Percentiles rank a stretch among this genome's conserved stretches.
These are phyloP conservation scores for Neofusicoccum laricinum DNA, from an alignment of 2,329 filamentous ascomycete species.

Conservation along the genomic window DNA sequence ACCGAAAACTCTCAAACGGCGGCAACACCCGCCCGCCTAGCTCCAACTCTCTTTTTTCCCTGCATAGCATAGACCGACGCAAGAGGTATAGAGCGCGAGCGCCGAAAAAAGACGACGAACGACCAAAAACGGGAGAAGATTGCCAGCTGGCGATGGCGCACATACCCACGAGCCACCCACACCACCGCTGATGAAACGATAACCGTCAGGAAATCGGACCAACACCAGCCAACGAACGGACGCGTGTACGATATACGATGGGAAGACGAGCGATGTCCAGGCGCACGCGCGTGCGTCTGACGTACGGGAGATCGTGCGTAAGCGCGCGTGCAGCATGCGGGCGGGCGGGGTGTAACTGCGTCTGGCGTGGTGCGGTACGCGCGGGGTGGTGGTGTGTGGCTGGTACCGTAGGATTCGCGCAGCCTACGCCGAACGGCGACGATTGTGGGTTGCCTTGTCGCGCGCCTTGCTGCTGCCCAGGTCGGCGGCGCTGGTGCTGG, in stretches of 20 bases:
- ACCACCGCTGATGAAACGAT: background rate
- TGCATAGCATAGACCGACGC: no score
- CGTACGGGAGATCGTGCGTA: background rate
- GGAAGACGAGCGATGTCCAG: background rate
- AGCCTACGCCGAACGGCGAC: slow-evolving; percentile 3
- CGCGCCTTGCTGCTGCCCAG: background rate
- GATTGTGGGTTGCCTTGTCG: background rate
- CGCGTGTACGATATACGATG: background rate
- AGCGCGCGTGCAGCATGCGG: background rate
- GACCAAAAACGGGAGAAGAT: no score
- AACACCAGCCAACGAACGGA: background rate
- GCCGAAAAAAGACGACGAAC: no score
- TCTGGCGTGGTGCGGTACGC: background rate
- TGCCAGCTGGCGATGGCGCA: background rate
- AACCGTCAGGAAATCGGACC: background rate
- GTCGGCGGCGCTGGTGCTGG: background rate
- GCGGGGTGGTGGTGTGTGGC: background rate
- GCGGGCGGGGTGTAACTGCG: background rate
- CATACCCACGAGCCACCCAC: background rate
- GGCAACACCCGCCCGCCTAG: no score
- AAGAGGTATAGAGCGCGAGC: no score
- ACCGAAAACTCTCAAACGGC: no score
- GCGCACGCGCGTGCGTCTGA: background rate
- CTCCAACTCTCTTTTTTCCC: no score
- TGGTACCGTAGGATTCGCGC: background rate